Conservation (phyloP, 352 stramenopile species). For the Phytophthora tentaculata region DNA sequence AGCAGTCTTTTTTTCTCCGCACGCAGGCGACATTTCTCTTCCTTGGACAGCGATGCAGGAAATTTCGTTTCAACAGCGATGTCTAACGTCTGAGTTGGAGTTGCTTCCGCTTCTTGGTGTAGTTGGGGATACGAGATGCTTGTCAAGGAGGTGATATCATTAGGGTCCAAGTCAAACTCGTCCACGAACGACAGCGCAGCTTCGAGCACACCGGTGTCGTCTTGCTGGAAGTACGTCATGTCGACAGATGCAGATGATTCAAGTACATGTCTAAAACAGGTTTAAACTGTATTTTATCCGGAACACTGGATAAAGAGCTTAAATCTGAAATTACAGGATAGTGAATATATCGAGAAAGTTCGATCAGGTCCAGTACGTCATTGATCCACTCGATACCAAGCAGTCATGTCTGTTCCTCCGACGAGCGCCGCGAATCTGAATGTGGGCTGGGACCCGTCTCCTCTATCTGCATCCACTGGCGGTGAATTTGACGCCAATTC, state of each 20-base stretch:
- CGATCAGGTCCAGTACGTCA: slow-evolving; percentile 17
- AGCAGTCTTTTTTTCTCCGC: slow-evolving; percentile 24
- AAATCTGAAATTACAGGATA: background rate
- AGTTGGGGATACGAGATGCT: background rate
- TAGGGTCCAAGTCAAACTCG: slow-evolving; percentile 22
- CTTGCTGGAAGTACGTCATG: slow-evolving; percentile 18
- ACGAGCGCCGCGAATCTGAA: slow-evolving; percentile 40
- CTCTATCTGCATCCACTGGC: slow-evolving; percentile 17
- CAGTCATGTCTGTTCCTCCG: slow-evolving; percentile 17
- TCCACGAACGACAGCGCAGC: slow-evolving; percentile 38
- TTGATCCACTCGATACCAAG: slow-evolving; percentile 6
- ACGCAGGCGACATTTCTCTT: slow-evolving; percentile 15
- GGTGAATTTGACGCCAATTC: slow-evolving; percentile 44
- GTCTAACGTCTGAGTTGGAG: background rate
- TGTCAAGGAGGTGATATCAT: background rate
- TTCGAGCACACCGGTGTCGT: slow-evolving; percentile 16
- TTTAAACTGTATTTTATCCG: background rate
- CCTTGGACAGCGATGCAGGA: background rate
- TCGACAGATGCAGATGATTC: background rate
- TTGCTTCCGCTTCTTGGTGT: background rate
- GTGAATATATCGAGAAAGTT: slow-evolving; percentile 26
- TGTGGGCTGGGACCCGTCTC: slow-evolving; percentile 59
- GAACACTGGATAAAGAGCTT: background rate
- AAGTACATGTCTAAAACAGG: background rate
- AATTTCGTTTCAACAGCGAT: background rate